Evolutionary conservation across 306 rosid genomes (phyloP).

Genomic region (Senna siamea): DNA sequence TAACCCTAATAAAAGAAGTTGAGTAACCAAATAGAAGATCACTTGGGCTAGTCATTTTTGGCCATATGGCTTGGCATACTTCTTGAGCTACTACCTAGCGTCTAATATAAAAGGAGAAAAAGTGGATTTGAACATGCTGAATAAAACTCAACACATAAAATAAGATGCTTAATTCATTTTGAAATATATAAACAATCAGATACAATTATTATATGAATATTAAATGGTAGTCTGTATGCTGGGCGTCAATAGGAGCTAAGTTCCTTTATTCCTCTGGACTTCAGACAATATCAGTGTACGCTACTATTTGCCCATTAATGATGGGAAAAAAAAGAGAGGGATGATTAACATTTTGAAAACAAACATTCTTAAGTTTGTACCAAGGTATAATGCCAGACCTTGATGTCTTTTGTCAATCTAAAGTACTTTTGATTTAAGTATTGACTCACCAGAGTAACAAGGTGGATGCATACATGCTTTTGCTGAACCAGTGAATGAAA

Average conservation of each 20-base stretch:
- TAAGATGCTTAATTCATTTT: no score
- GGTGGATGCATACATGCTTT: conserved; percentile 81
- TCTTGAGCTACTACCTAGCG: no score
- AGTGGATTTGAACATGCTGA: no score
- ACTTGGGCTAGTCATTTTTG: no score
- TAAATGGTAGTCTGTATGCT: neutral
- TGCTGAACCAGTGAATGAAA: conserved; percentile 86
- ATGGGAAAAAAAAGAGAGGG: neutral
- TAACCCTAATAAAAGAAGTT: no score
- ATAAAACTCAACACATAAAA: no score
- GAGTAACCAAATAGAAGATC: no score
- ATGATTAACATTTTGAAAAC: conserved; percentile 13
- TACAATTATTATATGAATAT: conserved; percentile 2
- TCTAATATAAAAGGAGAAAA: no score
- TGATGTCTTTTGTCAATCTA: conserved; percentile 30
- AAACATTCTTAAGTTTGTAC: conserved; percentile 18
- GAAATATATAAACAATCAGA: conserved; percentile 9
- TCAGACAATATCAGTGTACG: neutral
- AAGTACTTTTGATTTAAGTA: conserved; percentile 15
- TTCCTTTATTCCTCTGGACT: conserved; percentile 21
- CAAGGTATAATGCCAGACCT: conserved; percentile 13
- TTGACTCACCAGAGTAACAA: conserved; percentile 81
- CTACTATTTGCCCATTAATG: conserved; percentile 12
- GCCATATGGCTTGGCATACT: no score
- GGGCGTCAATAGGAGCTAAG: conserved; percentile 14